Base-by-base conservation (phyloP, 2,329 filamentous ascomycete species). In the Neurospora sp. region DNA sequence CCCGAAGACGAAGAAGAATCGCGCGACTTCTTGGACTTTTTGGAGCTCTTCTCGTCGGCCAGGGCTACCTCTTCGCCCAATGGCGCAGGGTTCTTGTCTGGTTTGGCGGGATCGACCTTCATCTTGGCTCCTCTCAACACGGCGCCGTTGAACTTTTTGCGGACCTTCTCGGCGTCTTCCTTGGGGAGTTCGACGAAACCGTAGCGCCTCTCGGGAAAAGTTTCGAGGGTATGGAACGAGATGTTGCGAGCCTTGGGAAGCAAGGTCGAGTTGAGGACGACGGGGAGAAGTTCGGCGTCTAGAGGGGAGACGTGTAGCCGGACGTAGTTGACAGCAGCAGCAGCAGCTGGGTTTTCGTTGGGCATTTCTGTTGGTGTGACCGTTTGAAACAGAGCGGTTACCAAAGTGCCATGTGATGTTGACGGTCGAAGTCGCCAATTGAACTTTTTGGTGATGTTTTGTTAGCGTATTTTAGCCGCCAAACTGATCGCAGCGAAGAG, bases 241-340 rank as follows among this genome's bases (percentile, higher is more conserved):
- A 97, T 87, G 77, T 93, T 92, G 72, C 88, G 88, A 23, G 92
- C 92, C 66, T 83, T 83, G 15, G 88, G 84, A 41, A 88, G 86
- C 15, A 92, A 77, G 0, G 90, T 86, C 0, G 89, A 83, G 28
- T 92, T 89, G 66, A 99, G 80, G 71, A 96, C 87, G 67, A 90
- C 84, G 69, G 87, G 85, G 70, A 96, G 83, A 19, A 98, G 86
- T 8, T 90, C 87, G 46, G 90, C 83, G 76, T 90, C 93, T 74
- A 99, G 86, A 66, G 96, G 96, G 17, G 92, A 91, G 75, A 99
- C 96, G 81, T 99, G 93, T 68, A 99, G 87, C 75, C 93, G 87
- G 41, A 81, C 83, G 76, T 82, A 83, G 23, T 23, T 23, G 23
- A 23, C 23, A 23, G 23, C 23, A 23, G 23, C 23, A 23, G 23